A percentile compares a stretch with the other conserved stretches of the same genome.
Evolutionary conservation across 768 basidiomycete species (phyloP).

Genomic region (Paxillus ammoniavirescens): DNA sequence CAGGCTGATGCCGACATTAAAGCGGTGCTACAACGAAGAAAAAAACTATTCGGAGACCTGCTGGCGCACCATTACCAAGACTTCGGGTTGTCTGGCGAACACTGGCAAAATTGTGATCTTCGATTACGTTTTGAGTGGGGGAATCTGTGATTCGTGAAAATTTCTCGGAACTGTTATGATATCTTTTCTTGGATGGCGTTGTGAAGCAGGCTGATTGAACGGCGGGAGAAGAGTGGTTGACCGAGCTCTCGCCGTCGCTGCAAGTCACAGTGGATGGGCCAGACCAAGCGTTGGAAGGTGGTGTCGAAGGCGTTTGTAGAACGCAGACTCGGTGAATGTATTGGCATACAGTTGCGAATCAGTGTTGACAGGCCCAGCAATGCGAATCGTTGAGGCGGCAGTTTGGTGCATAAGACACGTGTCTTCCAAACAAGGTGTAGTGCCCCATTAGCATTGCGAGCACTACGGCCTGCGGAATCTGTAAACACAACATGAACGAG

Average conservation of each 20-base stretch:
- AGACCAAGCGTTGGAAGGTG: background rate
- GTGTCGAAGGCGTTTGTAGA: background rate
- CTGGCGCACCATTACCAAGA: background rate
- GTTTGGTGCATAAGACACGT: conserved; percentile 12
- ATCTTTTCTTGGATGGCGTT: background rate
- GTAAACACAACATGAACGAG: background rate
- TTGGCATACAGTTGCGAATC: background rate
- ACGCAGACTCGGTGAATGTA: background rate
- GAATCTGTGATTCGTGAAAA: background rate
- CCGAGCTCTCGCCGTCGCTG: background rate
- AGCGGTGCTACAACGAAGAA: background rate
- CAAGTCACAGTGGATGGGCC: background rate
- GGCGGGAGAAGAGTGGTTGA: background rate
- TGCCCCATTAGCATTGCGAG: background rate
- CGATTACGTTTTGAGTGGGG: conserved; percentile 13
- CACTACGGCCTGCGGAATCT: background rate
- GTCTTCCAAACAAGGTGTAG: background rate
- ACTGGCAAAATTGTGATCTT: conserved; percentile 5
- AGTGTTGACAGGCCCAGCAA: too few species aligned
- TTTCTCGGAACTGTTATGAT: background rate
- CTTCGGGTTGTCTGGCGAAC: too few species aligned
- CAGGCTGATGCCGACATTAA: background rate
- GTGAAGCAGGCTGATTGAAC: conserved; percentile 1
- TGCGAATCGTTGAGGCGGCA: conserved; percentile 8
- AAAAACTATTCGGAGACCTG: background rate